Percentiles rank a stretch among this genome's conserved stretches.
phyloP scores from a whole-genome alignment of 177 flowering plant genomes.

The Vitis hybrid region DNA sequence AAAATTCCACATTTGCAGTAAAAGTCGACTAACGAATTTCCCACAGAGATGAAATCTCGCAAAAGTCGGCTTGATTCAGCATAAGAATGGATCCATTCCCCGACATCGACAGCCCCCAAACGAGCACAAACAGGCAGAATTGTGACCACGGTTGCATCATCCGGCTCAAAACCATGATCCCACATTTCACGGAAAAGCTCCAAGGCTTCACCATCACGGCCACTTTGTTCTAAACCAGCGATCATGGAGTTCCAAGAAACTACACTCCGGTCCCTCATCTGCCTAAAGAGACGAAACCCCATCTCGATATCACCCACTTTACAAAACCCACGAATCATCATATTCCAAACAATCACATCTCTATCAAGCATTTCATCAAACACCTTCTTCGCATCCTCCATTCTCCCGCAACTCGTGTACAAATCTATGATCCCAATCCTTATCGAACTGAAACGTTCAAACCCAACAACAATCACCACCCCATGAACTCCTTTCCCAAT shows the following conservation, averaged over 20 bases:
- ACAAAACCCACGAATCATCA: constrained; percentile 76
- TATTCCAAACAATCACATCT: constrained; percentile 67
- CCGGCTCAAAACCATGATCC: constrained; percentile 50
- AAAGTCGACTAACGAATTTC: constrained; percentile 66
- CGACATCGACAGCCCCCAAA: constrained; percentile 57
- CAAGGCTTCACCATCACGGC: constrained; percentile 61
- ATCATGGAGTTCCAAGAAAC: constrained; percentile 85
- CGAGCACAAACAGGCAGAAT: constrained; percentile 70
- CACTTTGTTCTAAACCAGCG: constrained; percentile 44
- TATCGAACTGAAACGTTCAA: constrained; percentile 35
- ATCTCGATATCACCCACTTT: constrained; percentile 49
- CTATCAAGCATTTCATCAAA: constrained; percentile 63
- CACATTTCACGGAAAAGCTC: constrained; percentile 58
- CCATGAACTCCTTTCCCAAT: constrained; percentile 51
- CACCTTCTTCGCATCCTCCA: constrained; percentile 62
- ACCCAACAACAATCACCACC: constrained; percentile 47
- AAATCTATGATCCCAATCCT: constrained; percentile 67
- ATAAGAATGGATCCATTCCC: constrained; percentile 54
- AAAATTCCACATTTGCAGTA: constrained; percentile 64
- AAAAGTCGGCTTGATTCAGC: constrained; percentile 41
- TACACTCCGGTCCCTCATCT: constrained; percentile 53
- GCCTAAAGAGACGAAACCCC: constrained; percentile 53
- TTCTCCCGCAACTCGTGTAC: constrained; percentile 36
- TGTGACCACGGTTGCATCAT: constrained; percentile 66
- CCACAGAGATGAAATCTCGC: constrained; percentile 38